Base-by-base conservation (phyloP, 164 flowering plant species). In the Aristolochia contorta region DNA sequence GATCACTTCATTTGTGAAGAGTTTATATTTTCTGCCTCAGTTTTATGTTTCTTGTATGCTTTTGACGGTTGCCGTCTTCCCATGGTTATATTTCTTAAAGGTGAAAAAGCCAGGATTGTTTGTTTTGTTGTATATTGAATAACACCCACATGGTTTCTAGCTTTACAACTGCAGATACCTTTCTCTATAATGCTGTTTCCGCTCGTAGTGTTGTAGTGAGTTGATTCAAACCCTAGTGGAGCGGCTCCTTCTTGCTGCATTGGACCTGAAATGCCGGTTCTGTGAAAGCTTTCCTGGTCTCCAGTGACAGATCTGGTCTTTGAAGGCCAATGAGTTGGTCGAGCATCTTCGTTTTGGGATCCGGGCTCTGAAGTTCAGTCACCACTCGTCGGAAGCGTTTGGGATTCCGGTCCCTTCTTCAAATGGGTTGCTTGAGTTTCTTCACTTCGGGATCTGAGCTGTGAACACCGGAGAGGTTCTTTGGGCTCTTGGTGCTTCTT, bases 101-200 rank as follows among this genome's bases (percentile, higher is more conserved):
- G 47, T 57, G 33, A 37, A 72, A 65, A 70, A 47, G 49, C 61
- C 24, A 64, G 68, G 43, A 46, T 63, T 56, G 67, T 52, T 74
- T 72, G 64, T 60, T 68, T 73, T 63, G 71, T 64, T 61, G 56
- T 18, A 60, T 59, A 70, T 72, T 60, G 66, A 73, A 69, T 47
- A 63, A 54, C 63, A 69, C 69, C 63, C 72, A 74, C 68, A 70
- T 72, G 76, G 72, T 65, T 47, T 66, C 23, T 54, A 71, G 79
- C 67, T 74, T 74, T 74, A 72, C 81, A 78, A 78, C 72, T 74
- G 69, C 75, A 69, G 77, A 82, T 80, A 72, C 87, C 75, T 78
- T 80, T 65, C 80, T 67, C 74, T 76, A 69, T 69, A 56, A 74
- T 72, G 77, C 77, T 59, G 74, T 61, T 72, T 52, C 77, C 65